Evolutionary conservation across 179 eudicot species (phyloP), one percentile per base, ranked within the genome.

Genomic region (Monotropa hypopitys): DNA sequence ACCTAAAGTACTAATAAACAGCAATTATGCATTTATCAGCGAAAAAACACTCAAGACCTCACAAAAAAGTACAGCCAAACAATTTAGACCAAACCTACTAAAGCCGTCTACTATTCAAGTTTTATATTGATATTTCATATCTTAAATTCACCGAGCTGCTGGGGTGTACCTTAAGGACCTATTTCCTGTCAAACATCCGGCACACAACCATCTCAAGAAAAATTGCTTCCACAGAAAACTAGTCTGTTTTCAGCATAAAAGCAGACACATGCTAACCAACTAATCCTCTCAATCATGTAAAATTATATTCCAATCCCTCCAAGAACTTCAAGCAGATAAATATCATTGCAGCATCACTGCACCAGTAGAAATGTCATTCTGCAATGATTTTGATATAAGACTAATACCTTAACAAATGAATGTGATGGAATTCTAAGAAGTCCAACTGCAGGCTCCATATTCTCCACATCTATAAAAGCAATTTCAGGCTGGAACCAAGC

Each of bases 401-500:
- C 50, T 45, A 28, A 35, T 85, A 93, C 99, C 90, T 88, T 93
- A 12, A 82, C 80, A 87, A 95, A 93, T 78, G 91, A 80, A 71
- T 73, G 78, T 49, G 85, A 71, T 32, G 97, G 91, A 78, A 91
- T 87, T 77, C 86, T 87, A 69, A 88, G 77, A 53, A 95, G 74
- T 46, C 97, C 99, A 83, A 78, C 80, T 20, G 99, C 99, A 38
- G 99, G 99, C 79, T 95, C 99, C 99, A 95, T 95, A 77, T 79
- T 89, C 83, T 87, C 87, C 43, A 74, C 85, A 88, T 87, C 87
- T 72, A 70, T n/a, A 73, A 95, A 92, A 73, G 88, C 85, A 84
- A 92, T 85, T 86, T 95, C 99, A 43, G 99, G 97, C 65, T 84
- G 88, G 80, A 91, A 95, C 97, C 99, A 95, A 70, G 97, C 99